Base-by-base conservation (phyloP, 495 filamentous ascomycete genomes). In the Aspergillus asperescens region DNA sequence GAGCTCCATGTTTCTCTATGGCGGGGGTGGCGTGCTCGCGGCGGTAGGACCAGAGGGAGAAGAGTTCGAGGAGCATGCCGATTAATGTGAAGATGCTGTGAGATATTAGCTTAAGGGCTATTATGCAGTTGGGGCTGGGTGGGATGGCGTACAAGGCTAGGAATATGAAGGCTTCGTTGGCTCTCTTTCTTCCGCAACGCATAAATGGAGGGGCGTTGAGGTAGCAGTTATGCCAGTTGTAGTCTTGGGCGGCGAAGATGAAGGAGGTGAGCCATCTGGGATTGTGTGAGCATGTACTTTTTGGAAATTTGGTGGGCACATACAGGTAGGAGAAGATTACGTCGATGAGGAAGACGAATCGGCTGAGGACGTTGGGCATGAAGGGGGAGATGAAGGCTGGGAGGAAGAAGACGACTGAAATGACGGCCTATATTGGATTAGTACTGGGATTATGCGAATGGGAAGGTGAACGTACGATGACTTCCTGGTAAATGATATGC, bases 281-380 rank as follows among this genome's bases (percentile, higher is more conserved):
- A 6, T 5, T 22, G 16, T 27, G 44, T 64, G 54, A 65, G 62
- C 32, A 35, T 15, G 32, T 7, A 8, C 13, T 1, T 35, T 10
- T 15, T 43, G 7, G 7, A 28, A 18, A 8, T 39, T 0, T 23
- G 42, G 16, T 23, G 32, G 31, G 20, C 8, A 59, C 66, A 22
- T 69, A 76, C 73, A 84, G 77, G 56, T 84, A 83, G 2, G 80
- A 82, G 66, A 84, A 83, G 56, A 83, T 66, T 23, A 83, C 58
- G 60, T 82, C 80, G 62, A 84, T 80, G 0, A 72, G 50, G 20
- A 81, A 63, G 31, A 78, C 64, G 24, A 72, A 74, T 47, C 67
- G 70, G 65, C 69, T 64, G 12, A 76, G 59, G 3, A 57, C 40
- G 4, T 67, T 70, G 2, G 76, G 71, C 50, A 74, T 64, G 48